Evolutionary conservation across 441 rosid genomes (phyloP), one percentile per base, ranked within the genome.

Genomic region (Manihot esculenta): DNA sequence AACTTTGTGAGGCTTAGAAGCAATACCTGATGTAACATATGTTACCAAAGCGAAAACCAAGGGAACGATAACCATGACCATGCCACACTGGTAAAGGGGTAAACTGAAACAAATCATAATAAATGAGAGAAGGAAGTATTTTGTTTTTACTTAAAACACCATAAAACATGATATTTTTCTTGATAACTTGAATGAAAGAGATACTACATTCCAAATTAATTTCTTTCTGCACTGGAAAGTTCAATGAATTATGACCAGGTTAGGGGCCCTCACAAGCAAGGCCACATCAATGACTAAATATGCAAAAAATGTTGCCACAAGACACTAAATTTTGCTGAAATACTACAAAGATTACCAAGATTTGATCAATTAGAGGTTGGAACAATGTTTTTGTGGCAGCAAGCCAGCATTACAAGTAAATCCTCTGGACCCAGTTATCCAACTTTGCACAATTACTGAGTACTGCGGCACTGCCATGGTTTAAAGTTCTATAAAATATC

Each of bases 31-130:
- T 85, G 85, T 90, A 94, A 72, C 96, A 94, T 77, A 88, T 48
- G 63, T 87, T 82, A 57, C 94, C 95, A 69, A 94, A 94, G 45
- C 96, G 88, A 75, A 91, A 94, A 71, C 98, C 98, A 78, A 94
- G 93, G 42, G 92, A 91, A 41, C 93, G 88, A 75, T 88, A 91
- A 70, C 80, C 82, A 70, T 62, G 78, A 57, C 97, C 97, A 81
- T 94, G 97, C 96, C 99, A 94, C 75, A 94, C 93, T 9, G 97
- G 97, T 83, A 94, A 82, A 30, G 99, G 99, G 58, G 80, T 87
- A 79, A 90, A 56, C 97, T 91, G 85, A 76, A 82, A 68, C 72
- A 79, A 66, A 68, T 42, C 45, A 62, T 45, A 50, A 44, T 33
- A 50, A 42, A 53, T 21, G 50, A 41, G 47, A 71, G 24, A n/a